Percentiles rank a stretch among this genome's conserved stretches.
Evolutionary conservation across 352 stramenopile genomes (phyloP).

Genomic region (Pythium myriotylum): DNA sequence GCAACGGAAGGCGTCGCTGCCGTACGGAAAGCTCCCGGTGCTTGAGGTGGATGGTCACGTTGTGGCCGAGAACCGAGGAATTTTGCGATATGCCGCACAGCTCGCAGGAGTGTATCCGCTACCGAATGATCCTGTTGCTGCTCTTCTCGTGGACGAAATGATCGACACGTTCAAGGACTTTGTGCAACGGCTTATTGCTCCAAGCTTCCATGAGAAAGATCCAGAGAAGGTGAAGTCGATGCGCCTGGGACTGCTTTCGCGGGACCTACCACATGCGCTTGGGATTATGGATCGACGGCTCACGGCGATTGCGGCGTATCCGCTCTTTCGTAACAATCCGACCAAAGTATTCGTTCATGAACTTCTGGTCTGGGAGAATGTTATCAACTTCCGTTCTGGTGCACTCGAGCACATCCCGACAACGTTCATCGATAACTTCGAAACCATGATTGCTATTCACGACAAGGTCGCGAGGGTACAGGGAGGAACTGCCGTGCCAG

Average conservation of each 20-base stretch:
- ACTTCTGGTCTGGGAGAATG: constrained; percentile 18
- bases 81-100: constrained; percentile 64
- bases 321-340: neutral
- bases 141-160: constrained; percentile 31
- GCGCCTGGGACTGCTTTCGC: constrained; percentile 5
- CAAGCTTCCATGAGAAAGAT: constrained; percentile 17
- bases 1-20: constrained; percentile 40
- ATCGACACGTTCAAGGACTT: constrained; percentile 32
- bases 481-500: neutral
- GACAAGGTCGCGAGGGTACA: neutral
- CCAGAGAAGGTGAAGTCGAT: constrained; percentile 14
- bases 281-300: neutral
- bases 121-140: constrained; percentile 23
- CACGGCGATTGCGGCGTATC: neutral
- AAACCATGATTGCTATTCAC: constrained; percentile 6
- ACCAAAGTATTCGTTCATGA: constrained; percentile 26
- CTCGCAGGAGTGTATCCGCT: constrained; percentile 48
- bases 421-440: constrained; percentile 1
- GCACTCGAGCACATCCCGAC: constrained; percentile 11
- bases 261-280: constrained; percentile 16
- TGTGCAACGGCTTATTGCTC: constrained; percentile 7
- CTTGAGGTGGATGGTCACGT: constrained; percentile 44
- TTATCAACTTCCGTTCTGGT: constrained; percentile 4
- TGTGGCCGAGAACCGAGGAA: constrained; percentile 49
- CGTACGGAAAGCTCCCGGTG: constrained; percentile 54